Percentiles rank a stretch among this genome's conserved stretches.
Evolutionary conservation across 2,329 filamentous ascomycete species (phyloP).

Genomic region (Orbilia javanica): DNA sequence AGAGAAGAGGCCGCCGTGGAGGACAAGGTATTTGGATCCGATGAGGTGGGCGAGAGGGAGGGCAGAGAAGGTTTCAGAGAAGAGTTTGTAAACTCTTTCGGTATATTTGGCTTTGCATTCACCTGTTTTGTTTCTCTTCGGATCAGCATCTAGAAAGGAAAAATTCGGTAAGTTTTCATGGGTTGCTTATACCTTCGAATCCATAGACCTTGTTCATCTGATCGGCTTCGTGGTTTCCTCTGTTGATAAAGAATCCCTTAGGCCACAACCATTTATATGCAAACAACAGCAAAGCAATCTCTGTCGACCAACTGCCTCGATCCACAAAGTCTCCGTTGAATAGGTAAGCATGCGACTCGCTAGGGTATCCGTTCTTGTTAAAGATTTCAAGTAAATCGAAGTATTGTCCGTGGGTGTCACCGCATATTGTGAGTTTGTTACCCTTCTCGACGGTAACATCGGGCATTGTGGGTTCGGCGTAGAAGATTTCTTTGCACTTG

Average conservation of each 20-base stretch:
- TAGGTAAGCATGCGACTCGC: constrained; percentile 89
- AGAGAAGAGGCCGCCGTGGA: constrained; percentile 95
- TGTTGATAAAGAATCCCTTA: constrained; percentile 90
- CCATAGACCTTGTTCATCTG: constrained; percentile 99
- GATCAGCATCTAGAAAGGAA: background rate
- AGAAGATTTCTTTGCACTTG: constrained; percentile 87
- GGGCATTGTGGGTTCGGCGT: constrained; percentile 95
- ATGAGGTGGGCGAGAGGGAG: constrained; percentile 91
- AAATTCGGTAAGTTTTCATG: background rate
- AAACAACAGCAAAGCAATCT: constrained; percentile 92
- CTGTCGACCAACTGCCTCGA: constrained; percentile 96
- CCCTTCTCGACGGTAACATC: constrained; percentile 85
- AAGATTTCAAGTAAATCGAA: constrained; percentile 98
- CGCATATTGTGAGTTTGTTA: constrained; percentile 89
- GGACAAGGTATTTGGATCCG: constrained; percentile 87
- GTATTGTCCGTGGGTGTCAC: constrained; percentile 98
- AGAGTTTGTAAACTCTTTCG: constrained; percentile 94
- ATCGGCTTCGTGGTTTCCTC: constrained; percentile 98
- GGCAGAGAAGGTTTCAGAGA: constrained; percentile 97
- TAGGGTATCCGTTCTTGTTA: constrained; percentile 85
- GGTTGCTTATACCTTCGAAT: constrained; percentile 73
- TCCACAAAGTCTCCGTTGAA: constrained; percentile 99
- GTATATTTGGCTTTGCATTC: constrained; percentile 99
- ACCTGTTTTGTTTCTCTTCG: constrained; percentile 67
- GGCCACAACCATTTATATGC: constrained; percentile 97